phyloP scores from a whole-genome alignment of 2,329 filamentous ascomycete species.

The Hyphodiscus sp. region DNA sequence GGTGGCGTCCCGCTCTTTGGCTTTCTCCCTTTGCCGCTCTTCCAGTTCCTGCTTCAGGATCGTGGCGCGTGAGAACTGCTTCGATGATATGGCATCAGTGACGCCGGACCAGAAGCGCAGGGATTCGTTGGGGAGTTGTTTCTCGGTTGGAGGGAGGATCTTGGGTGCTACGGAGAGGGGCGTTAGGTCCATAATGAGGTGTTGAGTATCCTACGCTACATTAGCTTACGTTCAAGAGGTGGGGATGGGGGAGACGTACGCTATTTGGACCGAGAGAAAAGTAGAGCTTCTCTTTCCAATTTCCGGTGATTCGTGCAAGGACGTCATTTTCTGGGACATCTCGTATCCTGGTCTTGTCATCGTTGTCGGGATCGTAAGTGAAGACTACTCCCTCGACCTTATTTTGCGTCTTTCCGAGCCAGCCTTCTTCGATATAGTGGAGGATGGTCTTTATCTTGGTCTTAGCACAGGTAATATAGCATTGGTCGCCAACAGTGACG shows the following conservation, averaged over 20 bases:
- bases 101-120: conserved; percentile 82
- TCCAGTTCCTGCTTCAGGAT: conserved; percentile 85
- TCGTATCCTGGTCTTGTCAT: conserved; percentile 71
- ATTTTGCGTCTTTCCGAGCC: conserved; percentile 87
- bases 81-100: conserved; percentile 75
- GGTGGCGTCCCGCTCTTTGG: conserved; percentile 66
- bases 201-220: conserved; percentile 46
- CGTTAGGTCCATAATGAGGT: conserved; percentile 79
- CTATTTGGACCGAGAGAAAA: conserved; percentile 52
- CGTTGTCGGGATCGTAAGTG: conserved; percentile 80
- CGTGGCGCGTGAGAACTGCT: conserved; percentile 81
- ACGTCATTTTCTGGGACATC: conserved; percentile 84
- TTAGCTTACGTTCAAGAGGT: background rate
- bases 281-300: conserved; percentile 70
- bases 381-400: conserved; percentile 88
- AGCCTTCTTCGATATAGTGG: conserved; percentile 90
- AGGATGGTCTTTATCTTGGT: conserved; percentile 88
- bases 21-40: conserved; percentile 80
- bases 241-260: background rate
- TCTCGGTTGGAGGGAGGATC: conserved; percentile 65
- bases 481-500: conserved; percentile 83
- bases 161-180: conserved; percentile 78
- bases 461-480: conserved; percentile 83
- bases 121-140: conserved; percentile 85
- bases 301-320: conserved; percentile 73